phyloP scores from a whole-genome alignment of 176 grass and related monocot species.

The Urochloa ruziziensis region DNA sequence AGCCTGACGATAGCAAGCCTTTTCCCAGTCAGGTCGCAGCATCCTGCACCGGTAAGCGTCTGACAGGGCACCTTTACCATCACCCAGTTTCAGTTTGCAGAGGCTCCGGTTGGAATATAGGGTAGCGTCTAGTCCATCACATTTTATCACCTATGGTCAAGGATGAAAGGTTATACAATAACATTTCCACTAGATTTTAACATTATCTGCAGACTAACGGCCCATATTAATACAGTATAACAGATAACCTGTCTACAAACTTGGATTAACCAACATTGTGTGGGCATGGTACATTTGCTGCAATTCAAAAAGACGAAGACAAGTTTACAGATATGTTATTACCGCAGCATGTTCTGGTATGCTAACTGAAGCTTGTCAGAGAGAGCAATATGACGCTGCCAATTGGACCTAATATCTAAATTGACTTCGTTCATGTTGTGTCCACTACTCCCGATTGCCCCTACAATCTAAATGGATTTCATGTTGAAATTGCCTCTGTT shows the following conservation, averaged over 20 bases:
- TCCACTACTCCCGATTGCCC: background rate
- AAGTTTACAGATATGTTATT: background rate
- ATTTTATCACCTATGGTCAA: constrained; percentile 17
- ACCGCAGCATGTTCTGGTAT: background rate
- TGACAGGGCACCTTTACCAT: constrained; percentile 36
- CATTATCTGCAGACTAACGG: background rate
- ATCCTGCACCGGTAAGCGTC: constrained; percentile 37
- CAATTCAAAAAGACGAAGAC: background rate
- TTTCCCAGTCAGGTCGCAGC: constrained; percentile 39
- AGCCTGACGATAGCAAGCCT: constrained; percentile 44
- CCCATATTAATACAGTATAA: background rate
- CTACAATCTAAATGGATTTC: background rate
- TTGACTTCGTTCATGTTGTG: background rate
- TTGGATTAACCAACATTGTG: background rate
- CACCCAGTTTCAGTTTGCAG: constrained; percentile 42
- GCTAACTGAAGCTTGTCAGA: background rate
- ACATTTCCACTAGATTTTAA: background rate
- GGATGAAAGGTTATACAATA: background rate
- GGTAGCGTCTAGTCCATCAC: background rate
- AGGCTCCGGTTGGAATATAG: constrained; percentile 52
- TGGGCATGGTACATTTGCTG: background rate
- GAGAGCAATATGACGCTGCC: background rate
- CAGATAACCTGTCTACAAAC: background rate
- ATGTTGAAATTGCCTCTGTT: background rate
- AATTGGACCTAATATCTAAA: background rate